These are phyloP conservation scores for Yarrowia sp. DNA, from an alignment of 805 yeast species.

Conservation along the genomic window DNA sequence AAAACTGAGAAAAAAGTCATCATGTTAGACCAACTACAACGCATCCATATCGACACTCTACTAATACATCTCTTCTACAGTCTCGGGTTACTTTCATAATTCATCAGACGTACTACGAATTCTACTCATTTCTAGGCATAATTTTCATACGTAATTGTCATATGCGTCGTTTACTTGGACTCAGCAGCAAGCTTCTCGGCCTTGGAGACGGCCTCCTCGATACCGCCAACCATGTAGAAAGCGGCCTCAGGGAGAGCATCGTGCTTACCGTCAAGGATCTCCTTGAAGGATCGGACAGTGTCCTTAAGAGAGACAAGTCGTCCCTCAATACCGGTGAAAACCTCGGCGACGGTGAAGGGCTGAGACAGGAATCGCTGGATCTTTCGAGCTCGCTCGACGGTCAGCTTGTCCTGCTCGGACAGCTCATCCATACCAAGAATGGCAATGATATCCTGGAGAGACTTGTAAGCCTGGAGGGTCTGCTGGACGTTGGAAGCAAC, in stretches of 20 bases:
- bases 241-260: slow-evolving; percentile 99
- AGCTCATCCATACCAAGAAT: slow-evolving; percentile 99
- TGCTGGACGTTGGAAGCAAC: slow-evolving; percentile 94
- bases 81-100: slow-evolving; percentile 4
- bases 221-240: slow-evolving; percentile 99
- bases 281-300: slow-evolving; percentile 92
- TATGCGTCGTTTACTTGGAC: slow-evolving; percentile 31
- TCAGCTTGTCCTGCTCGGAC: slow-evolving; percentile 96
- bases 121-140: slow-evolving; percentile 16
- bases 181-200: slow-evolving; percentile 98
- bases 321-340: slow-evolving; percentile 99
- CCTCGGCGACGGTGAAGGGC: slow-evolving; percentile 99
- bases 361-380: slow-evolving; percentile 99
- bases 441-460: slow-evolving; percentile 99
- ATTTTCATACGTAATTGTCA: slow-evolving; percentile 26
- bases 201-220: slow-evolving; percentile 97
- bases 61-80: too few relatives aligned
- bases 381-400: slow-evolving; percentile 99
- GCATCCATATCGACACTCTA: too few relatives aligned
- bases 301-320: slow-evolving; percentile 95
- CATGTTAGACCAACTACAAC: too few relatives aligned
- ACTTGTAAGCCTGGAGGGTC: slow-evolving; percentile 99
- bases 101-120: slow-evolving; percentile 19
- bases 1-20: too few relatives aligned
- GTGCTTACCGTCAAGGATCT: slow-evolving; percentile 96